Base-by-base conservation (phyloP, 2,329 filamentous ascomycete species). In the Penicillium sp. region DNA sequence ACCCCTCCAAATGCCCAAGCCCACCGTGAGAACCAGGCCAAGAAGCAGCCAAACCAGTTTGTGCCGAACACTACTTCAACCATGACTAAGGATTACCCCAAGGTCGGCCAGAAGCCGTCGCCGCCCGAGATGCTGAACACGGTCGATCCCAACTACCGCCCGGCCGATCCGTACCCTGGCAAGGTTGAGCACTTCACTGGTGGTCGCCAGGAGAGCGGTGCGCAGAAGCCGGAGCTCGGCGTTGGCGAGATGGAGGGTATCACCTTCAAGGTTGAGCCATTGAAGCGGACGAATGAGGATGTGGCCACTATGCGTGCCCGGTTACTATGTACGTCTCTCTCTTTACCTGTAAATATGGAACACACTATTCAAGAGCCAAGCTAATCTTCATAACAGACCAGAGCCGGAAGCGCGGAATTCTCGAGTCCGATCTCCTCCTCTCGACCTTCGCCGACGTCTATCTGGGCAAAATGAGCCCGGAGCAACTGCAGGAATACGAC, bases 391-490 rank as follows among this genome's bases (percentile, higher is more conserved):
- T 4, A 18, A 27, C 64, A 96, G 92, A 98, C 77, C 93, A 98
- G 75, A 93, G 88, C 71, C 88, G 93, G 62, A 98, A 98, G 75
- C 85, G 93, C 68, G 93, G 93, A 61, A 97, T 88, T 59, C 85
- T 97, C 66, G 93, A 98, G 71, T 91, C 88, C 56, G 93, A 98
- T 71, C 88, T 98, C 47, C 83, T 98, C 56, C 87, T 97, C 59
- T 95, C 89, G 52, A 98, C 93, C 58, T 98, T 98, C 69, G 93
- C 93, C 57, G 83, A 92, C 59, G 76, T 78, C 47, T 80, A 95
- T 72, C 84, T 98, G 20, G 76, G 78, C 38, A 75, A 75, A 53
- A 95, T 98, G 88, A 81, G 81, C 1, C 71, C 76, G 5, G 72
- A 78, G 44, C 87, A 95, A 66, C 83, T 97, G 61, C 73, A 81